A percentile compares a stretch with the other conserved stretches of the same genome.
Conservation (phyloP, 257 asterid genomes). For the Coffea eugenioides region DNA sequence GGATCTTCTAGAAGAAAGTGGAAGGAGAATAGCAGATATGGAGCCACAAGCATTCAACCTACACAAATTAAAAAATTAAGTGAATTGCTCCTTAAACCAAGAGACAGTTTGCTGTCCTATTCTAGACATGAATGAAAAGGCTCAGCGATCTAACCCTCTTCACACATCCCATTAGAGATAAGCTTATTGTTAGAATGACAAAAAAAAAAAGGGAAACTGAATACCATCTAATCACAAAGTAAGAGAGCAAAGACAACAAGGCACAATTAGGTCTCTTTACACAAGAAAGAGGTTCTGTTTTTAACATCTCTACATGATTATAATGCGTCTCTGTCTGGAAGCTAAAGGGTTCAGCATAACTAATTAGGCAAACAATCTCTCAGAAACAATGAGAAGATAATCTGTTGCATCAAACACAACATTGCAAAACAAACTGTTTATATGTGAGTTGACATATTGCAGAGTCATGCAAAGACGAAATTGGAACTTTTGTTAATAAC, state of each 20-base stretch:
- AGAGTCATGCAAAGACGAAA: neutral
- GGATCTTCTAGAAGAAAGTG: neutral
- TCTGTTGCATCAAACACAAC: neutral
- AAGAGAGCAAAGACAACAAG: neutral
- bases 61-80: neutral
- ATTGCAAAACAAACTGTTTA: neutral
- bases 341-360: neutral
- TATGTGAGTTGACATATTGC: neutral
- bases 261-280: neutral
- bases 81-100: neutral
- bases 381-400: neutral
- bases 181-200: neutral
- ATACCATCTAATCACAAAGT: neutral
- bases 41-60: neutral
- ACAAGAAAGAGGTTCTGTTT: constrained; percentile 2
- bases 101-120: neutral
- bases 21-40: neutral
- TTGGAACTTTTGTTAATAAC: neutral
- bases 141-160: neutral
- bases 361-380: neutral
- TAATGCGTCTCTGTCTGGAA: neutral
- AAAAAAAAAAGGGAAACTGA: neutral
- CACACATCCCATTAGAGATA: neutral
- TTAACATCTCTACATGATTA: neutral
- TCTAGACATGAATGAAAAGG: neutral